Conservation (phyloP, 371 early-diverging fungal genomes). For the Fennellomyces sp. region DNA sequence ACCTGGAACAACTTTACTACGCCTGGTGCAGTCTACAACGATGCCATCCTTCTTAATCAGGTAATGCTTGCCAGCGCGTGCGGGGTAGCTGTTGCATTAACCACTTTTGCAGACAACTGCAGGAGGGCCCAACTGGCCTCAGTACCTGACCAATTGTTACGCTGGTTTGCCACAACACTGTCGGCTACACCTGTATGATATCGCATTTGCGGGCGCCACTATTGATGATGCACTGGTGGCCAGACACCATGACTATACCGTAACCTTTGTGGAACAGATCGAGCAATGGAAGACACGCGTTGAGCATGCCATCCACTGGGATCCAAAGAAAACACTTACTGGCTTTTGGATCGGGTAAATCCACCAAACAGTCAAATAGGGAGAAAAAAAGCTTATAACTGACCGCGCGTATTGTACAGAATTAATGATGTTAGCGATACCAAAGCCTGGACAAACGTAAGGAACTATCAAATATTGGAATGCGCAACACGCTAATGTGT, state of each 20-base stretch:
- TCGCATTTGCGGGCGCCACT: constrained; percentile 18
- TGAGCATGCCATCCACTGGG: neutral
- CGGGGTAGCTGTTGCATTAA: neutral
- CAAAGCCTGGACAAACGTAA: constrained; percentile 8
- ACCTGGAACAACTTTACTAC: constrained; percentile 15
- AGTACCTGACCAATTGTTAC: constrained; percentile 14
- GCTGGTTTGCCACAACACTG: constrained; percentile 12
- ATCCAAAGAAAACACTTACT: constrained; percentile 8
- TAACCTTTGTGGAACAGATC: constrained; percentile 10
- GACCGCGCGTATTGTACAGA: neutral
- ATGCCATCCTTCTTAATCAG: constrained; percentile 12
- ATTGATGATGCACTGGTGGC: constrained; percentile 6
- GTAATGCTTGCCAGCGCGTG: neutral
- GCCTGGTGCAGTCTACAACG: neutral
- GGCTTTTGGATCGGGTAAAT: constrained; percentile 20
- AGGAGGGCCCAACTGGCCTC: constrained; percentile 12
- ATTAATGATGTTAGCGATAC: constrained; percentile 22
- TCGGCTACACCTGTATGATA: constrained; percentile 7
- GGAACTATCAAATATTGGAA: too few relatives aligned
- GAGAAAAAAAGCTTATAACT: neutral
- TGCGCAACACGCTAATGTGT: too few relatives aligned
- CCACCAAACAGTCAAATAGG: neutral
- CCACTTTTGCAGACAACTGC: constrained; percentile 9
- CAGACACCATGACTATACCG: constrained; percentile 8
- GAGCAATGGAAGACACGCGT: constrained; percentile 10